Base-by-base conservation (phyloP, 768 basidiomycete species). In the Arthromyces matolae region DNA sequence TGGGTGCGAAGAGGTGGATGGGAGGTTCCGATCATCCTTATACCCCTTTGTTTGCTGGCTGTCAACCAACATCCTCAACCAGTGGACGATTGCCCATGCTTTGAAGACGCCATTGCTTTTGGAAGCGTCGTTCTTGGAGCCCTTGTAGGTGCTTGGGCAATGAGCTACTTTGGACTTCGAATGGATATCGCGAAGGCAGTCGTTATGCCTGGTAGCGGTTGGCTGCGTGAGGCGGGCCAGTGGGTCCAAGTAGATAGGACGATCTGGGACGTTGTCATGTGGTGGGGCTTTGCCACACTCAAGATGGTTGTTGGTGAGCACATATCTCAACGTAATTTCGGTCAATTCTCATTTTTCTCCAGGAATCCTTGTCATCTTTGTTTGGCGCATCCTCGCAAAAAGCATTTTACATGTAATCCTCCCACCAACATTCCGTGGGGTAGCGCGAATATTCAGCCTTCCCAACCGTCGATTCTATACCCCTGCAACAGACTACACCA, bases 41-140 rank as follows among this genome's bases (percentile, higher is more conserved):
- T 86, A 22, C 76, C 83, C 0, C 51, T 87, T n/a, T 81, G 79
- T 47, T 68, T 92, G 12, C 69, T 89, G 4, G 68, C 87, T 16
- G 84, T 94, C n/a, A 86, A 93, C 60, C 82, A 89, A 51, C 92
- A 94, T 60, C 93, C 94, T 0, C 87, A 94, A 55, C 95, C 95
- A 0, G 89, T 95, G 8, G 94, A 98, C 48, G 92, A 95, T 58
- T 97, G 95, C 56, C 95, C 95, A 2, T 97, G 95, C 66, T 99
- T 96, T 65, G 95, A 96, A 61, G 95, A 98, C 60, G 91, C 94
- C 3, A 94, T 97, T 42, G 93, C 95, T 0, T 86, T 93, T 54
- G 69, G 88, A n/a, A 84, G 89, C 20, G 93, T 93, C 33, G 74
- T 89, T 14, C 71, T 87, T 28, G 95, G 95, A n/a, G 70, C 75